Percentiles rank a stretch among this genome's conserved stretches.
phyloP scores from a whole-genome alignment of 768 basidiomycete species.

The Porpolomopsis calyptriformis region DNA sequence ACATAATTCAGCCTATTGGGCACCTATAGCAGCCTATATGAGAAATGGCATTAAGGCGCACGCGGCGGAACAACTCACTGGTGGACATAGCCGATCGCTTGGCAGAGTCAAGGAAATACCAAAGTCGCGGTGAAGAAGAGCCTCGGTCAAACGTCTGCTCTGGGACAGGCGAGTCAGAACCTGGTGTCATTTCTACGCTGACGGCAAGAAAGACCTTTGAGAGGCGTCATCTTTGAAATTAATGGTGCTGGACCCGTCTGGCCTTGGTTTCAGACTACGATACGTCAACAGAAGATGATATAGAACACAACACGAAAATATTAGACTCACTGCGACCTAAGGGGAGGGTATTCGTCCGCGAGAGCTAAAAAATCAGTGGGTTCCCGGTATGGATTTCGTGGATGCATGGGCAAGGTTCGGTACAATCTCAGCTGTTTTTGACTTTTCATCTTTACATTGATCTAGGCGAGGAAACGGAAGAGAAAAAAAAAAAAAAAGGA shows the following conservation, averaged over 20 bases:
- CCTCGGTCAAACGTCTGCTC: conserved; percentile 65
- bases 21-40: conserved; percentile 35
- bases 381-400: conserved; percentile 29
- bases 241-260: conserved; percentile 34
- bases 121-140: conserved; percentile 70
- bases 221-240: conserved; percentile 68
- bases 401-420: too few species aligned
- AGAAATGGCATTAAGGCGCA: background rate
- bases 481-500: too few species aligned
- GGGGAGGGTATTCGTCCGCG: conserved; percentile 44
- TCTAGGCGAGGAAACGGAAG: too few species aligned
- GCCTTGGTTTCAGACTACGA: conserved; percentile 18
- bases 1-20: conserved; percentile 87
- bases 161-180: conserved; percentile 9
- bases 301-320: too few species aligned
- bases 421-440: too few species aligned
- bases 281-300: too few species aligned
- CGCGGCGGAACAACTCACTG: conserved; percentile 38
- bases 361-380: conserved; percentile 49
- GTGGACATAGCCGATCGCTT: conserved; percentile 72
- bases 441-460: too few species aligned
- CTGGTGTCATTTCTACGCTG: background rate
- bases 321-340: too few species aligned
- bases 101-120: conserved; percentile 50
- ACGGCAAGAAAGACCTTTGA: conserved; percentile 43